A percentile compares a stretch with the other conserved stretches of the same genome.
Evolutionary conservation across 2,329 filamentous ascomycete species (phyloP).

Genomic region (Trichoderma lentiforme): DNA sequence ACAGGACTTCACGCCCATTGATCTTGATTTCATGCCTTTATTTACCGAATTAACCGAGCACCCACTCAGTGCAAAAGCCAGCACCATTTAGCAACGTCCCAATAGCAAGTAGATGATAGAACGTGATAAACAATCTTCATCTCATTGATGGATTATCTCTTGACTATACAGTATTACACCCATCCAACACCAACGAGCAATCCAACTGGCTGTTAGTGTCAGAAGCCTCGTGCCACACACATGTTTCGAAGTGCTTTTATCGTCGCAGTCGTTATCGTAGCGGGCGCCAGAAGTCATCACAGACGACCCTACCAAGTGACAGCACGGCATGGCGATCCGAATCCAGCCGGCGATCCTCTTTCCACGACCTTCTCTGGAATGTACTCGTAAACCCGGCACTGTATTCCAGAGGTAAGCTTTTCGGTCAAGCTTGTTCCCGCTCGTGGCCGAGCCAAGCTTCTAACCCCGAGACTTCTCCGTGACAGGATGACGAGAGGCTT

Average conservation of each 20-base stretch:
- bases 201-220: not conserved
- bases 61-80: not conserved
- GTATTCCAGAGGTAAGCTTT: not conserved
- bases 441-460: not conserved
- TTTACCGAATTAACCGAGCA: not conserved
- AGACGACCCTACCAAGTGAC: not conserved
- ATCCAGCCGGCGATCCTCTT: not conserved
- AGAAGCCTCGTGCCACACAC: not conserved
- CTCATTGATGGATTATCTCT: not conserved
- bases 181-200: not conserved
- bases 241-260: not conserved
- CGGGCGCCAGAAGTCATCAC: not conserved
- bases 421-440: not conserved
- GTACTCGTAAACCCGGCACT: not conserved
- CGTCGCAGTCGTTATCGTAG: not conserved
- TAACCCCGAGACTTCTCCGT: constrained; percentile 12
- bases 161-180: not conserved
- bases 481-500: not conserved
- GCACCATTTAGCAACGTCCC: not conserved
- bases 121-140: not conserved
- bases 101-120: not conserved
- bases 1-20: not conserved
- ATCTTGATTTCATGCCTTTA: not conserved
- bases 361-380: not conserved
- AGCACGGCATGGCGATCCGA: not conserved